These are phyloP conservation scores for Dendrobium officinale DNA, from an alignment of 106 monocot species.

Conservation along the genomic window DNA sequence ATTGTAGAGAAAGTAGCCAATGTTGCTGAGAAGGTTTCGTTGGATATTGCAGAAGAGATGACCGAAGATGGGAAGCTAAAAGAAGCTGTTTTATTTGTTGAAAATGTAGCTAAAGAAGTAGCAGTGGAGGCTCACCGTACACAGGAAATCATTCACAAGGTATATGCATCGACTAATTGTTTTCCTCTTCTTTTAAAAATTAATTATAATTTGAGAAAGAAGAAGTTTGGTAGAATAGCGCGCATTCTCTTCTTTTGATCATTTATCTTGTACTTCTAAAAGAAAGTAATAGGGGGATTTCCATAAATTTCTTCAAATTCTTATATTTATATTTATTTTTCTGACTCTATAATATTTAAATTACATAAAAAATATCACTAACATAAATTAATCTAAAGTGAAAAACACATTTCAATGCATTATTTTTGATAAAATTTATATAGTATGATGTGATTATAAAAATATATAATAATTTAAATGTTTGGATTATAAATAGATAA, in stretches of 20 bases:
- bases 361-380: too few relatives aligned
- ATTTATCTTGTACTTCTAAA: too few relatives aligned
- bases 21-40: constrained; percentile 36
- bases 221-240: too few relatives aligned
- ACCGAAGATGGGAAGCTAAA: constrained; percentile 33
- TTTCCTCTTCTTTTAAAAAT: too few relatives aligned
- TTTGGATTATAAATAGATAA: too few relatives aligned
- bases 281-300: too few relatives aligned
- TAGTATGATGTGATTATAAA: too few relatives aligned
- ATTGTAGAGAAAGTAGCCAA: constrained; percentile 42
- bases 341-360: not conserved
- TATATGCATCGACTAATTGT: not conserved
- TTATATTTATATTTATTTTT: not conserved
- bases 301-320: not conserved
- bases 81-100: constrained; percentile 19
- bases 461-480: too few relatives aligned
- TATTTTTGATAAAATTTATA: not conserved
- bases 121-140: constrained; percentile 43
- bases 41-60: constrained; percentile 32
- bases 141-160: constrained; percentile 51
- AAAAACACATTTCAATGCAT: not conserved
- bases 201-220: too few relatives aligned
- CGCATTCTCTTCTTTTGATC: too few relatives aligned
- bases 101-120: constrained; percentile 26
- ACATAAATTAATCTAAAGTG: not conserved